These are phyloP conservation scores for Melaleuca alternifolia DNA, from an alignment of 345 rosid species.

Conservation along the genomic window DNA sequence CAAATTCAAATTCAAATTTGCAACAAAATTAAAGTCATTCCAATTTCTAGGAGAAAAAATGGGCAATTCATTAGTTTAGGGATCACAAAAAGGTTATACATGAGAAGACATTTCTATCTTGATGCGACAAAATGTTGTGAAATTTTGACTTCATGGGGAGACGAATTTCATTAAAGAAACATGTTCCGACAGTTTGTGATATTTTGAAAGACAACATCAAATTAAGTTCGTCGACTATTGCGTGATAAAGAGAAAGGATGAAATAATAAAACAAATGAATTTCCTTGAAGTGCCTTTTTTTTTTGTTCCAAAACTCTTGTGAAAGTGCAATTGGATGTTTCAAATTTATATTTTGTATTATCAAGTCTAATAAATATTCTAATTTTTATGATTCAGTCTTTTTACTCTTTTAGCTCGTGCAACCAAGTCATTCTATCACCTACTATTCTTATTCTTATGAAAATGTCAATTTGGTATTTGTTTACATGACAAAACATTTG, in stretches of 20 bases:
- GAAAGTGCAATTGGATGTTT: not conserved
- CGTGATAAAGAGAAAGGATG: not conserved
- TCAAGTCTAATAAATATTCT: not conserved
- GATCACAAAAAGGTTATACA: not conserved
- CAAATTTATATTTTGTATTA: not conserved
- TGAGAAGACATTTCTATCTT: not conserved
- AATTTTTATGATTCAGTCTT: not conserved
- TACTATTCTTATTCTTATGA: not conserved
- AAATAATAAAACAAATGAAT: no score
- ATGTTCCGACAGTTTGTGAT: not conserved
- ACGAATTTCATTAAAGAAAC: not conserved
- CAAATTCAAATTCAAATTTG: not conserved
- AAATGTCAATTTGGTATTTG: not conserved
- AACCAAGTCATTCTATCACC: not conserved
- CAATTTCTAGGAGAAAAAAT: not conserved
- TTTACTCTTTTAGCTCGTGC: not conserved
- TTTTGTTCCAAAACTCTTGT: not conserved
- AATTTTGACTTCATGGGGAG: not conserved
- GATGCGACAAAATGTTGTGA: rapidly evolving
- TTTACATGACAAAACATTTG: not conserved
- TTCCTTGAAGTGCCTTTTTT: not conserved
- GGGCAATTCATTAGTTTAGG: not conserved
- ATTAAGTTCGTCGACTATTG: not conserved
- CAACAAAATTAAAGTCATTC: not conserved
- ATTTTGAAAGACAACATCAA: not conserved